A percentile compares a stretch with the other conserved stretches of the same genome.
phyloP scores from a whole-genome alignment of 2,329 filamentous ascomycete species.

The Teratosphaeria epicoccoides region DNA sequence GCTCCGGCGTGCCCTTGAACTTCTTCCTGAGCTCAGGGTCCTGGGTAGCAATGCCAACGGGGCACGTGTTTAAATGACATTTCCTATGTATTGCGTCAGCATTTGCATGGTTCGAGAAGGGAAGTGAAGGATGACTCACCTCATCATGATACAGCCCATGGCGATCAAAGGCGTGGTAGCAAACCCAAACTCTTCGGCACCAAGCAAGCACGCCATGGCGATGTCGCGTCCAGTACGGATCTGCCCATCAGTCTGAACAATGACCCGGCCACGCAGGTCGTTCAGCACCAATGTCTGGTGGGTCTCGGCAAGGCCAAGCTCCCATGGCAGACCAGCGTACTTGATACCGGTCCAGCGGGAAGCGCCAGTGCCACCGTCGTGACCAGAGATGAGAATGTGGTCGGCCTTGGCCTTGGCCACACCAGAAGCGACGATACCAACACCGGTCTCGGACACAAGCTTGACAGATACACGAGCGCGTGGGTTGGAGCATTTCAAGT shows the following conservation, averaged over 20 bases:
- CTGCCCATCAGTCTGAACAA: conserved; percentile 94
- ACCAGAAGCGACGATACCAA: conserved; percentile 94
- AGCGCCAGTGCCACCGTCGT: conserved; percentile 93
- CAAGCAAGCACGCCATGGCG: conserved; percentile 85
- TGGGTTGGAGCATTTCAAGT: conserved; percentile 92
- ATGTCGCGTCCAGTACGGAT: conserved; percentile 86
- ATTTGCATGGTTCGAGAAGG: not conserved
- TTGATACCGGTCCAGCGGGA: conserved; percentile 98
- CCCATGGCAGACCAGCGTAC: conserved; percentile 93
- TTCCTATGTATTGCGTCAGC: conserved; percentile 19
- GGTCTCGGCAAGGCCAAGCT: conserved; percentile 89
- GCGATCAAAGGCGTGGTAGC: conserved; percentile 90
- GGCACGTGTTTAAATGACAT: conserved; percentile 57
- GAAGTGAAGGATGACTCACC: conserved; percentile 37
- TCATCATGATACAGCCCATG: conserved; percentile 94
- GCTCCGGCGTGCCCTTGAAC: conserved; percentile 84
- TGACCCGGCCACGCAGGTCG: conserved; percentile 86
- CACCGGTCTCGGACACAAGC: conserved; percentile 93
- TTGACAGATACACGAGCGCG: conserved; percentile 90
- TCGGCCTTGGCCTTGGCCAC: conserved; percentile 96
- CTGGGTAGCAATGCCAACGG: conserved; percentile 90
- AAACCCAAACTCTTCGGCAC: conserved; percentile 97
- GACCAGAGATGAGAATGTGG: conserved; percentile 91
- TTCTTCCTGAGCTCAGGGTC: conserved; percentile 91
- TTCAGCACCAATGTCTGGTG: conserved; percentile 94